A percentile compares a stretch with the other conserved stretches of the same genome.
phyloP scores from a whole-genome alignment of 1,284 basidiomycete species.

The Phaffia rhodozyma region DNA sequence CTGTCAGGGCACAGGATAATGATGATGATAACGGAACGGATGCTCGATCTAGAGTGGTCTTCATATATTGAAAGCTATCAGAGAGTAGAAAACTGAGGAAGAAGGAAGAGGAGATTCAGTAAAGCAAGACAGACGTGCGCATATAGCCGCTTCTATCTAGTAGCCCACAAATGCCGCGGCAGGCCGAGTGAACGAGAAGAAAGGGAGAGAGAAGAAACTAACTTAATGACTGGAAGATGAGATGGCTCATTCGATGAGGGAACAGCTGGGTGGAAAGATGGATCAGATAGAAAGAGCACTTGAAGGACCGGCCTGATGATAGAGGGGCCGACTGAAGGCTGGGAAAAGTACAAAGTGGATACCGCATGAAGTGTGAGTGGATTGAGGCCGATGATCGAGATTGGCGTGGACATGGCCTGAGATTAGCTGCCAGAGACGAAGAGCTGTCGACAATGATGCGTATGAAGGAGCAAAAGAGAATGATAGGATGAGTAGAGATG shows the following conservation, averaged over 20 bases:
- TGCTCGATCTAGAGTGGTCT: not conserved
- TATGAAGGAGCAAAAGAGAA: too few species aligned
- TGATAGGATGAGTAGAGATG: too few species aligned
- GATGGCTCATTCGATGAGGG: not conserved
- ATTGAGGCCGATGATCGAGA: too few species aligned
- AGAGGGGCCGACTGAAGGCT: not conserved
- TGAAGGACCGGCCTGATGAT: conserved; percentile 2
- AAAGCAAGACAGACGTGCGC: not conserved
- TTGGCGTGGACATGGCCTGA: too few species aligned
- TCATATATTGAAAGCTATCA: conserved; percentile 1
- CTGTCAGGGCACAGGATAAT: not conserved
- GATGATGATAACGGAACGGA: not conserved
- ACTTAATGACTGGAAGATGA: not conserved
- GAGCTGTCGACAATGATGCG: too few species aligned
- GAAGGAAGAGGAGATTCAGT: not conserved
- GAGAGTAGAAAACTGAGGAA: conserved; percentile 4
- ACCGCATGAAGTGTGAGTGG: not conserved
- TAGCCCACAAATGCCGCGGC: not conserved
- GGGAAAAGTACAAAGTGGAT: not conserved
- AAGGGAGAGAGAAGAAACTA: too few species aligned
- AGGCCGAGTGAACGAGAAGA: not conserved
- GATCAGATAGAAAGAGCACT: not conserved
- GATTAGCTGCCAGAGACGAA: too few species aligned
- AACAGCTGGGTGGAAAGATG: not conserved
- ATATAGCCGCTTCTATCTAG: too few species aligned